Evolutionary conservation across 345 rosid genomes (phyloP).

Genomic region (Barbarea vulgaris): DNA sequence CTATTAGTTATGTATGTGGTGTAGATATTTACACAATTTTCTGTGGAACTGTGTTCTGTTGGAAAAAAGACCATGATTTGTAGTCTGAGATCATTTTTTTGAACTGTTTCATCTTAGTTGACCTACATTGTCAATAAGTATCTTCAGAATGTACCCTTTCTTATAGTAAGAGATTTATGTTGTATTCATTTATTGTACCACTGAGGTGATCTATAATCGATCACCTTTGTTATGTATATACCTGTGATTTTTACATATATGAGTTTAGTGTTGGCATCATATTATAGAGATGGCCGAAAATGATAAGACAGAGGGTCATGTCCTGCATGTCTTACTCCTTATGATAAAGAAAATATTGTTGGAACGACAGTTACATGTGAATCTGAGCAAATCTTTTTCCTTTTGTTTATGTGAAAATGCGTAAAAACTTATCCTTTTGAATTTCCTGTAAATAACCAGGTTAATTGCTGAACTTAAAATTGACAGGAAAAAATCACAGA

Average conservation of each 20-base stretch:
- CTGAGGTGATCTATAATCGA: background rate
- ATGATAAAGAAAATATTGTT: slow-evolving; percentile 93
- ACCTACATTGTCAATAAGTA: background rate
- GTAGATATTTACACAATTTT: background rate
- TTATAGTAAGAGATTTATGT: background rate
- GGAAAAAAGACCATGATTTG: background rate
- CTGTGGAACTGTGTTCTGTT: too few species aligned
- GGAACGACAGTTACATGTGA: slow-evolving; percentile 75
- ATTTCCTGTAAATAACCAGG: slow-evolving; percentile 37
- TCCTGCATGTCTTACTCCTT: slow-evolving; percentile 87
- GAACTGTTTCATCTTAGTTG: background rate
- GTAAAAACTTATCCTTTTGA: background rate
- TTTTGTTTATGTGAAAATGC: background rate
- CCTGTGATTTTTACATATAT: slow-evolving; percentile 53
- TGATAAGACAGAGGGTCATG: slow-evolving; percentile 83
- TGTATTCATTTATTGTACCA: background rate
- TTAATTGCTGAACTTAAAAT: slow-evolving; percentile 61
- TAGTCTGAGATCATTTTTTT: background rate
- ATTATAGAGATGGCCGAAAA: slow-evolving; percentile 97
- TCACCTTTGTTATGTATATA: background rate
- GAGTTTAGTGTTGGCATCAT: slow-evolving; percentile 99
- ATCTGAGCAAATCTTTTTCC: background rate
- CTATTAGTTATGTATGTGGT: background rate
- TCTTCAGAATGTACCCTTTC: slow-evolving; percentile 12
- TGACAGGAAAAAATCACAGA: slow-evolving; percentile 81